Percentiles rank a stretch among this genome's conserved stretches.
Conservation (phyloP, 257 asterid genomes). For the Solanum bulbocastanum region DNA sequence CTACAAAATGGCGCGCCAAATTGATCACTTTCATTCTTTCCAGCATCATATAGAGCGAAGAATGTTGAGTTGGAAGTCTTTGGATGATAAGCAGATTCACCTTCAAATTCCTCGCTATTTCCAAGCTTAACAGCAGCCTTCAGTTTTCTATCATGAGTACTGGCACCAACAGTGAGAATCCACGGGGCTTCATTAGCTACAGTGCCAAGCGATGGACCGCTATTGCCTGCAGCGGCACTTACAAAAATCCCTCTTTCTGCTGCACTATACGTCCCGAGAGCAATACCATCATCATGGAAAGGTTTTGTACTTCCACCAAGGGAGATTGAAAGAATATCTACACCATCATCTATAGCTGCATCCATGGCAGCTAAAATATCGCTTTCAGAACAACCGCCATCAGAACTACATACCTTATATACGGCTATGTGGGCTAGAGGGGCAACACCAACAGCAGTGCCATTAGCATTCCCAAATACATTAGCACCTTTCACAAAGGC, state of each 20-base stretch:
- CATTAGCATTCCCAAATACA: slow-evolving; percentile 31
- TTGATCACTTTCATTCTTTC: slow-evolving; percentile 6
- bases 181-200: slow-evolving; percentile 28
- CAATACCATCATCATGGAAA: slow-evolving; percentile 11
- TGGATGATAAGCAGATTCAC: slow-evolving; percentile 30
- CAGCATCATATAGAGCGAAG: slow-evolving; percentile 25
- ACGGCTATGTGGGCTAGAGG: slow-evolving; percentile 51
- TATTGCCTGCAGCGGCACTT: slow-evolving; percentile 30
- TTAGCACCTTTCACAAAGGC: slow-evolving; percentile 42
- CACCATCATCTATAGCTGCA: slow-evolving; percentile 32
- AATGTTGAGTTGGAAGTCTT: neutral
- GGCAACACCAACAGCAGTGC: slow-evolving; percentile 43
- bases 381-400: slow-evolving; percentile 14
- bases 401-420: slow-evolving; percentile 23
- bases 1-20: slow-evolving; percentile 3
- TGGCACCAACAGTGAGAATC: slow-evolving; percentile 50
- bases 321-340: slow-evolving; percentile 32
- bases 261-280: slow-evolving; percentile 33
- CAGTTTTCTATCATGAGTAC: slow-evolving; percentile 27
- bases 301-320: neutral
- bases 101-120: slow-evolving; percentile 9
- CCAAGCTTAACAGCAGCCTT: slow-evolving; percentile 22
- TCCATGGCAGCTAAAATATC: slow-evolving; percentile 39
- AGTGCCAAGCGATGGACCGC: slow-evolving; percentile 4
- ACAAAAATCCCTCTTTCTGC: slow-evolving; percentile 36